These are phyloP conservation scores for Allomyces javanicus DNA, from an alignment of 192 early-diverging fungal genomes.

Conservation along the genomic window DNA sequence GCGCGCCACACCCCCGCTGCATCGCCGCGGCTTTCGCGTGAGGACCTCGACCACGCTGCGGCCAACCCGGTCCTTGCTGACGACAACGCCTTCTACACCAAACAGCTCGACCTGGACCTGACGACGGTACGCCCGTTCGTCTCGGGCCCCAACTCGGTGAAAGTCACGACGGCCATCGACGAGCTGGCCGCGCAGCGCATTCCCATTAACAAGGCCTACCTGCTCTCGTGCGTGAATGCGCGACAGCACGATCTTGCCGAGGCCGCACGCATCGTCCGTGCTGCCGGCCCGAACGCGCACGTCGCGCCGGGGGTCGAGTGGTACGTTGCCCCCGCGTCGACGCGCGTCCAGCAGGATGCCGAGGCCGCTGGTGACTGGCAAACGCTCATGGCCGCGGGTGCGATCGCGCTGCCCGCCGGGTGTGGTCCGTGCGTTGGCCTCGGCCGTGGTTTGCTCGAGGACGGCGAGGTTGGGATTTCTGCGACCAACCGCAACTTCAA, in stretches of 20 bases:
- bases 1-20: conserved; percentile 18
- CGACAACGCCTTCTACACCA: conserved; percentile 52
- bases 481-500: conserved; percentile 99
- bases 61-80: conserved; percentile 11
- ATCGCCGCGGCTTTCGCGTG: conserved; percentile 4
- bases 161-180: conserved; percentile 61
- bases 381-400: conserved; percentile 67
- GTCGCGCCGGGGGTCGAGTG: conserved; percentile 67
- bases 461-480: conserved; percentile 94
- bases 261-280: conserved; percentile 58
- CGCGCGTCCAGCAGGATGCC: conserved; percentile 74
- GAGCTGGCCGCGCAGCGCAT: conserved; percentile 45
- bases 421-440: conserved; percentile 95
- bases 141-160: conserved; percentile 91
- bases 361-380: conserved; percentile 75
- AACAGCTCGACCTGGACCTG: conserved; percentile 73
- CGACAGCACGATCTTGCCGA: conserved; percentile 71
- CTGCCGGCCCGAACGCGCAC: conserved; percentile 19
- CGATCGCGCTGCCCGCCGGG: conserved; percentile 71
- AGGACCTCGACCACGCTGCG: conserved; percentile 11
- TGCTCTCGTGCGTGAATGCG: conserved; percentile 91
- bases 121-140: conserved; percentile 68
- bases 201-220: conserved; percentile 85
- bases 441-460: conserved; percentile 77
- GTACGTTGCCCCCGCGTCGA: conserved; percentile 87